Evolutionary conservation across 805 yeast genomes (phyloP).

Genomic region (Wickerhamomyces canadensis): DNA sequence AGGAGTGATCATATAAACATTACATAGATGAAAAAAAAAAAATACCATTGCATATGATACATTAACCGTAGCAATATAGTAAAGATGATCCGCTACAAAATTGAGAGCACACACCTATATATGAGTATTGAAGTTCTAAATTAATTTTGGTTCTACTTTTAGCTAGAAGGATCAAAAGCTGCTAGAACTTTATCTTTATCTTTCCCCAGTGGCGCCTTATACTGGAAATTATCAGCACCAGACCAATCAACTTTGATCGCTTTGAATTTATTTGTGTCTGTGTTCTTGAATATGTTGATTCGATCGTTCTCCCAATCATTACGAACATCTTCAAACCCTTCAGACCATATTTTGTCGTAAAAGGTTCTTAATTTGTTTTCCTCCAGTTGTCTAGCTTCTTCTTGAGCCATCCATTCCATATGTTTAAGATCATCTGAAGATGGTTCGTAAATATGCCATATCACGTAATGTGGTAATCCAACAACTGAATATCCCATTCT

Average conservation of each 20-base stretch:
- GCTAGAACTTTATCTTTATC: slow-evolving; percentile 25
- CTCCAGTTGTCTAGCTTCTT: slow-evolving; percentile 61
- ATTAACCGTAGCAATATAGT: too few species aligned
- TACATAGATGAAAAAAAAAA: too few species aligned
- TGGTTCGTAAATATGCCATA: slow-evolving; percentile 97
- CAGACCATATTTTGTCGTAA: slow-evolving; percentile 67
- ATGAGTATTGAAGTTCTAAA: too few species aligned
- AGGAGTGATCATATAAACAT: not conserved
- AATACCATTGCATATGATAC: too few species aligned
- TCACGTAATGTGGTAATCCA: slow-evolving; percentile 91
- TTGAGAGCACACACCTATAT: too few species aligned
- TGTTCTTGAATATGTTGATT: slow-evolving; percentile 66
- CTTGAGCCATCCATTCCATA: slow-evolving; percentile 89
- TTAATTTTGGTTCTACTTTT: too few species aligned
- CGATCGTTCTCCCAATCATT: slow-evolving; percentile 72
- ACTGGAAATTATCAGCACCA: slow-evolving; percentile 40
- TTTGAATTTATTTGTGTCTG: slow-evolving; percentile 51
- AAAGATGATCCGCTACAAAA: too few species aligned
- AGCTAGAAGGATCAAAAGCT: slow-evolving; percentile 23
- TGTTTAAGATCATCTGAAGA: slow-evolving; percentile 84
- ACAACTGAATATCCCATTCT: slow-evolving; percentile 84
- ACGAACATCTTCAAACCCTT: slow-evolving; percentile 75
- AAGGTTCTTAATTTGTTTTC: slow-evolving; percentile 58
- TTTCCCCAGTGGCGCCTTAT: slow-evolving; percentile 16
- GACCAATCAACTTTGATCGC: slow-evolving; percentile 65